Base-by-base conservation (phyloP, 2,329 filamentous ascomycete genomes). In the Hypoxylon sp. region DNA sequence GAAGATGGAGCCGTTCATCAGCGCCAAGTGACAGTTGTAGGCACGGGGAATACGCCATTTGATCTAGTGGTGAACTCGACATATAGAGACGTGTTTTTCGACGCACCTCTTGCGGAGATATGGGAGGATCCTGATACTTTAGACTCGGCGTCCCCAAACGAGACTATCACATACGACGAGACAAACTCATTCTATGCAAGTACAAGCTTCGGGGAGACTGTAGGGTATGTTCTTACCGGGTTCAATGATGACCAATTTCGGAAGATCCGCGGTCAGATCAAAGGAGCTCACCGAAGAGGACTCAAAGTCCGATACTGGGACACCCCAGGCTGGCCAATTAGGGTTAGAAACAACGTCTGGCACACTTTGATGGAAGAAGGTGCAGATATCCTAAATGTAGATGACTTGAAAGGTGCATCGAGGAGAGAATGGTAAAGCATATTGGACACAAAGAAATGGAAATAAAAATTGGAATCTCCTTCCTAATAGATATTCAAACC, bases 11-110 rank as follows among this genome's bases (percentile, higher is more conserved):
- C 80, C 14, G 75, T 91, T 2, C 76, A 86, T 38, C 75, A 80
- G 21, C 82, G 90, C 0, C 87, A 89, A 0, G 78, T 93, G 36
- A 93, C 90, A 0, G 85, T 93, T 1, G 89, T 93, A 1, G 89
- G 86, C 1, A 92, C 90, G 1, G 91, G 91, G 11, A 86, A 87
- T 69, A 85, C 87, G 0, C 87, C 85, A 0, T 89, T 90, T 72
- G 82, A 87, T 60, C 74, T 85, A 7, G 73, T 91, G 9, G 79
- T 83, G 2, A 87, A 87, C 72, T 71, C 79, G 5, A 86, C 83
- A 1, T 83, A 87, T 67, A 82, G 88, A 30, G 88, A 91, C 75
- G 80, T 88, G 60, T 91, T 91, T 77, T 90, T 89, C 74, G 90
- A 92, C 71, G 90, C 90, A 0, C 89, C 89, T 0, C 81, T 92